These are phyloP conservation scores for Neofusicoccum umdonicola DNA, from an alignment of 2,329 filamentous ascomycete species.

Conservation along the genomic window DNA sequence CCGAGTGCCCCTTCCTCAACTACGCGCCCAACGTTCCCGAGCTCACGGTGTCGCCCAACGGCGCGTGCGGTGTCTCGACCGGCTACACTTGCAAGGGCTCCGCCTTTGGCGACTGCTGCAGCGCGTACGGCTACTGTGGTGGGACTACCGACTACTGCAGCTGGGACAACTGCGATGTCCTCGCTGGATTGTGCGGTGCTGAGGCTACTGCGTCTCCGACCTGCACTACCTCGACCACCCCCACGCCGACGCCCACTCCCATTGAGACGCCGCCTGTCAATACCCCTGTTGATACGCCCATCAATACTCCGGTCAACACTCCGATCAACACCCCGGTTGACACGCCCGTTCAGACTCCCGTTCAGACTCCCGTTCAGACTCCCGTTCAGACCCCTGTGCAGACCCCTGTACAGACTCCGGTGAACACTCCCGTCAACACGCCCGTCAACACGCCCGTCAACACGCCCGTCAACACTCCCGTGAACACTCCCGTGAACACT, in stretches of 20 bases:
- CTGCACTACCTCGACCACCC: not conserved
- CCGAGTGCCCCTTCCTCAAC: not conserved
- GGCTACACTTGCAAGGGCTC: conserved; percentile 22
- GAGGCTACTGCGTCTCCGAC: not conserved
- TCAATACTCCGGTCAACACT: not conserved
- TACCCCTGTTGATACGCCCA: not conserved
- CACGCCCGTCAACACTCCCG: not conserved
- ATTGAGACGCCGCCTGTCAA: not conserved
- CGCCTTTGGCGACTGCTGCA: conserved; percentile 12
- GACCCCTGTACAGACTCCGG: not conserved
- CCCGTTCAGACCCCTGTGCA: not conserved
- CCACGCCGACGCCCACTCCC: not conserved
- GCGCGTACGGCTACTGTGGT: conserved; percentile 21
- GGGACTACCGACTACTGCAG: not conserved
- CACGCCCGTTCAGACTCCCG: not conserved
- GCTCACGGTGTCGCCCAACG: conserved; percentile 22
- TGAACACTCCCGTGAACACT: not conserved
- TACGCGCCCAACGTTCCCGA: not conserved
- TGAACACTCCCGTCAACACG: not conserved
- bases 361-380: not conserved
- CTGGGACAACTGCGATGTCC: not conserved
- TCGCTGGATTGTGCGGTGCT: not conserved
- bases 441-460: not conserved
- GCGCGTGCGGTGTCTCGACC: conserved; percentile 10
- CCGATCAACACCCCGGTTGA: not conserved